Conservation (phyloP, 2,329 filamentous ascomycete species). For the Massarina eburnea region DNA sequence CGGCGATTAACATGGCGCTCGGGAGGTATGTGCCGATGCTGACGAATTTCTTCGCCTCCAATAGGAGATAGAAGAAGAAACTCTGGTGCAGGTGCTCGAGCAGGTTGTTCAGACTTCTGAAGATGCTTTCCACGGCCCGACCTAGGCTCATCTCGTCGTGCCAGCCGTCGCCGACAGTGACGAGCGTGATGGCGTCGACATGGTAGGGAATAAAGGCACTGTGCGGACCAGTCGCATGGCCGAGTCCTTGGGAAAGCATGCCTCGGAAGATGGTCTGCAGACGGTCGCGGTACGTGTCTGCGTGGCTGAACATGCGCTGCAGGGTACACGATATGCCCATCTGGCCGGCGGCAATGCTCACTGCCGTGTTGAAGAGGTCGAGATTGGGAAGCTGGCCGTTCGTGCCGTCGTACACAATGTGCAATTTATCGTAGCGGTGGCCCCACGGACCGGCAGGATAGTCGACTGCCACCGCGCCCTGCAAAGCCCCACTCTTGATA, state of each 20-base stretch:
- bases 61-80: constrained; percentile 98
- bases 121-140: constrained; percentile 83
- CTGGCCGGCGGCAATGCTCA: constrained; percentile 83
- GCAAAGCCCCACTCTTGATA: constrained; percentile 88
- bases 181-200: constrained; percentile 91
- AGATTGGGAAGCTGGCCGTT: constrained; percentile 96
- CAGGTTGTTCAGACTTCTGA: constrained; percentile 92
- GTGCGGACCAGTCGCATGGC: constrained; percentile 86
- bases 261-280: constrained; percentile 87
- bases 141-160: constrained; percentile 98
- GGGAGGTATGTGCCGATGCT: constrained; percentile 97
- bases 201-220: constrained; percentile 98
- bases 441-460: constrained; percentile 72
- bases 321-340: constrained; percentile 85
- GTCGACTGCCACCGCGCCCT: constrained; percentile 91
- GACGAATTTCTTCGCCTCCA: constrained; percentile 89
- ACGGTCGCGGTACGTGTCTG: constrained; percentile 76
- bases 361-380: constrained; percentile 92
- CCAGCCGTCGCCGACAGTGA: constrained; percentile 88
- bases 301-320: constrained; percentile 80
- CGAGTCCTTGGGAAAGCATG: constrained; percentile 89
- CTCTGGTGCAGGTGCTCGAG: constrained; percentile 97
- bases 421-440: constrained; percentile 80
- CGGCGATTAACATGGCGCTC: constrained; percentile 94
- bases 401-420: constrained; percentile 91